Evolutionary conservation across 2,329 filamentous ascomycete genomes (phyloP), one percentile per base, ranked within the genome.

Genomic region (Zymoseptoria crescenta): DNA sequence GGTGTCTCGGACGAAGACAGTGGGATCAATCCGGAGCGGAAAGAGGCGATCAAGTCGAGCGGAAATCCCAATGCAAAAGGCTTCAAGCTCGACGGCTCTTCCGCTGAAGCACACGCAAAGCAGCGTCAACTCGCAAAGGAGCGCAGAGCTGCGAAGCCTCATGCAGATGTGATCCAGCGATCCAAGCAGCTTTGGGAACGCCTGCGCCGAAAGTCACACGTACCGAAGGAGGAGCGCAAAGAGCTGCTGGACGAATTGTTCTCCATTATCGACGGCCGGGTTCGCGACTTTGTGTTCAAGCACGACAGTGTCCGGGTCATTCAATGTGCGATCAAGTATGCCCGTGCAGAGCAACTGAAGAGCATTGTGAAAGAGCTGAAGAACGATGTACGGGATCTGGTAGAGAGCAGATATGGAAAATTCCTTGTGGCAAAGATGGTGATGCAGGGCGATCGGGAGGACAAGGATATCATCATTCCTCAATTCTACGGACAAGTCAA

Each of bases 151-250:
- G 87, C 89, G 50, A 97, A 96, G 77, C 94, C 94, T 24, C 87
- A 97, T 66, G 91, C 93, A 71, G 92, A 97, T 73, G 85, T 89
- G 70, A 86, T 97, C 65, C 84, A 87, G 63, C 87, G 91, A 62
- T 89, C 90, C 56, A 99, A 99, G 81, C 96, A 96, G 79, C 83
- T 99, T 56, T 99, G 94, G 95, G 94, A 99, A 79, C 85, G 89
- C 62, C 77, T 99, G 71, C 87, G 94, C 65, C 82, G 90, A 68
- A 97, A 97, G 78, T 96, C 92, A 2, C 91, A 96, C 69, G 91
- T 99, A 1, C 88, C 91, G 49, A 86, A 87, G 68, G 89, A 95
- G 48, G 92, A 99, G 78, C 84, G 94, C 63, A 87, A 93, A 74
- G 82, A 87, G 72, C 83, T 99, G 49, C 88, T 97, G 53, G 83